Conservation (phyloP, 345 rosid species). For the Populus euphratica region DNA sequence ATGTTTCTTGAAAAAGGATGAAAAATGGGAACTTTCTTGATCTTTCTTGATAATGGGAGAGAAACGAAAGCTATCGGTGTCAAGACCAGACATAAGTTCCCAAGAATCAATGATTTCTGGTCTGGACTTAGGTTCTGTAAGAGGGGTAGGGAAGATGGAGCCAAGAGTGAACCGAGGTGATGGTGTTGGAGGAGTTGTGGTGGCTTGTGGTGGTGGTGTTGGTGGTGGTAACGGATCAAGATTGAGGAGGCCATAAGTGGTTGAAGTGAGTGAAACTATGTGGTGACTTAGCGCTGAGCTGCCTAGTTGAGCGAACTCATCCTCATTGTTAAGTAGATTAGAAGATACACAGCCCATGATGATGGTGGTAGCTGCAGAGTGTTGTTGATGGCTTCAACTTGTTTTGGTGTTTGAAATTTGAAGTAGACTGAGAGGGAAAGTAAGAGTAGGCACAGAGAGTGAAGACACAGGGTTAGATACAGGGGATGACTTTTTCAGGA, state of each 20-base stretch:
- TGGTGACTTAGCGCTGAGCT: constrained; percentile 72
- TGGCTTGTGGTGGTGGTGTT: constrained; percentile 28
- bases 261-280: constrained; percentile 88
- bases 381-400: neutral
- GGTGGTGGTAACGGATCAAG: constrained; percentile 57
- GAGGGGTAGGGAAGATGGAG: constrained; percentile 42
- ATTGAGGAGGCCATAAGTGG: constrained; percentile 89
- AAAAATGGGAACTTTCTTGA: neutral
- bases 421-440: neutral
- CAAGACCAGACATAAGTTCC: constrained; percentile 93
- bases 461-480: neutral
- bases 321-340: constrained; percentile 65
- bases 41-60: constrained; percentile 33
- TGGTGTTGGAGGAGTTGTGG: constrained; percentile 48
- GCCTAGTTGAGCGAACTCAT: constrained; percentile 69
- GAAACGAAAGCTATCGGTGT: constrained; percentile 79
- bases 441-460: neutral
- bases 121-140: constrained; percentile 32
- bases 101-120: constrained; percentile 78
- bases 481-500: neutral
- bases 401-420: constrained; percentile 1
- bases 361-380: neutral
- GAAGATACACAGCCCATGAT: constrained; percentile 93
- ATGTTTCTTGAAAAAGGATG: no score
- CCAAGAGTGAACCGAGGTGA: constrained; percentile 48